phyloP scores from a whole-genome alignment of 176 grass and related monocot species.

The Alloteropsis semialata region DNA sequence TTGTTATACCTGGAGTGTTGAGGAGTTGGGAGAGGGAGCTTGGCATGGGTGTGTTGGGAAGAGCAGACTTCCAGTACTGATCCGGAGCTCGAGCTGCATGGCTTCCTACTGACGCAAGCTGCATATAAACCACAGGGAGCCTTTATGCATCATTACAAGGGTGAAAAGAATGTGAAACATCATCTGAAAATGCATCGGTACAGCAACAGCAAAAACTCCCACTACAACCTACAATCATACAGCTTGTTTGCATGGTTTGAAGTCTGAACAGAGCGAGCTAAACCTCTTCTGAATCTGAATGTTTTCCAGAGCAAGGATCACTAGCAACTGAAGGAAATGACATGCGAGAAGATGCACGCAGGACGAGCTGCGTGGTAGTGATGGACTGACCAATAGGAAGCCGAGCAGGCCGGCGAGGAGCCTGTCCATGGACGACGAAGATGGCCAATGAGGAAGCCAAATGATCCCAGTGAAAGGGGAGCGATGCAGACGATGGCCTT shows the following conservation, averaged over 20 bases:
- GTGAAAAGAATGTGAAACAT: background rate
- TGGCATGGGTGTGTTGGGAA: constrained; percentile 62
- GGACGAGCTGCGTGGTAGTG: background rate
- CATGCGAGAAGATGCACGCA: background rate
- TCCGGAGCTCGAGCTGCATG: constrained; percentile 54
- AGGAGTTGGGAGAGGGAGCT: constrained; percentile 51
- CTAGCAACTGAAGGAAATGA: background rate
- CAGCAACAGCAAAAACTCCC: background rate
- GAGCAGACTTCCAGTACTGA: constrained; percentile 57
- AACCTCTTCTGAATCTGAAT: background rate
- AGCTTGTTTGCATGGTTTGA: background rate
- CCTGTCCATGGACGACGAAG: constrained; percentile 27
- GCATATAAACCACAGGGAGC: background rate
- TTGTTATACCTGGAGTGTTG: constrained; percentile 23
- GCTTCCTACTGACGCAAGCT: constrained; percentile 45
- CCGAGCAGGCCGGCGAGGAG: constrained; percentile 29
- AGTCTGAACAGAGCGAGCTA: background rate
- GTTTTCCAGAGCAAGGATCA: background rate
- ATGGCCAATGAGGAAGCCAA: constrained; percentile 8
- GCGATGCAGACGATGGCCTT: constrained; percentile 22
- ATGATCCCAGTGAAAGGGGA: background rate
- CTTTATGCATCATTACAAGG: background rate
- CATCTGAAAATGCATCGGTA: background rate
- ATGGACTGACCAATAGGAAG: constrained; percentile 53
- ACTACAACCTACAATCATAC: background rate